Conservation (phyloP, 2,329 filamentous ascomycete genomes). For the Penicillium sp. region DNA sequence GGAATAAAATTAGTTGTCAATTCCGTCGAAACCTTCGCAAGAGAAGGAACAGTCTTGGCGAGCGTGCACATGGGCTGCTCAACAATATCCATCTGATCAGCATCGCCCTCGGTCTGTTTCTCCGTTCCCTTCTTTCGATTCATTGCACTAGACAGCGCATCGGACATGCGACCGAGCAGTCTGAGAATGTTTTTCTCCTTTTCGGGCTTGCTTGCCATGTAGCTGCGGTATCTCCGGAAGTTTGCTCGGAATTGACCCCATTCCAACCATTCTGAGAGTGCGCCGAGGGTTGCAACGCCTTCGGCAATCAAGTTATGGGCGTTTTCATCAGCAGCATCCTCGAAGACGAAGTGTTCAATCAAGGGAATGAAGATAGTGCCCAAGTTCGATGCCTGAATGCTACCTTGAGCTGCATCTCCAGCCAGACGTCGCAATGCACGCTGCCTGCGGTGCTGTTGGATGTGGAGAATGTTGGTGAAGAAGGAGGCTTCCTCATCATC, state of each 20-base stretch:
- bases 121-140: conserved; percentile 27
- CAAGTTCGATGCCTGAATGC: conserved; percentile 73
- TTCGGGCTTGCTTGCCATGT: conserved; percentile 76
- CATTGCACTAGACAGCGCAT: conserved; percentile 65
- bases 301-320: conserved; percentile 83
- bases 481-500: conserved; percentile 81
- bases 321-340: conserved; percentile 71
- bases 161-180: conserved; percentile 76
- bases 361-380: conserved; percentile 86
- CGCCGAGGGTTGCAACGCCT: conserved; percentile 75
- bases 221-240: conserved; percentile 78
- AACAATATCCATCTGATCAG: conserved; percentile 31
- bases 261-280: conserved; percentile 71
- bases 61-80: conserved; percentile 48
- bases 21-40: conserved; percentile 68
- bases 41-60: conserved; percentile 63
- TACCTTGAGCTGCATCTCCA: conserved; percentile 61
- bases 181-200: conserved; percentile 82
- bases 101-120: conserved; percentile 22
- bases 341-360: conserved; percentile 90
- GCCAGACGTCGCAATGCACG: conserved; percentile 78
- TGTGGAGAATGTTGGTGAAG: conserved; percentile 89
- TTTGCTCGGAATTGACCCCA: conserved; percentile 89
- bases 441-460: conserved; percentile 80
- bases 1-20: conserved; percentile 74